Percentiles rank a stretch among this genome's conserved stretches.
phyloP scores from a whole-genome alignment of 306 rosid genomes.

The Crotalaria pallida region DNA sequence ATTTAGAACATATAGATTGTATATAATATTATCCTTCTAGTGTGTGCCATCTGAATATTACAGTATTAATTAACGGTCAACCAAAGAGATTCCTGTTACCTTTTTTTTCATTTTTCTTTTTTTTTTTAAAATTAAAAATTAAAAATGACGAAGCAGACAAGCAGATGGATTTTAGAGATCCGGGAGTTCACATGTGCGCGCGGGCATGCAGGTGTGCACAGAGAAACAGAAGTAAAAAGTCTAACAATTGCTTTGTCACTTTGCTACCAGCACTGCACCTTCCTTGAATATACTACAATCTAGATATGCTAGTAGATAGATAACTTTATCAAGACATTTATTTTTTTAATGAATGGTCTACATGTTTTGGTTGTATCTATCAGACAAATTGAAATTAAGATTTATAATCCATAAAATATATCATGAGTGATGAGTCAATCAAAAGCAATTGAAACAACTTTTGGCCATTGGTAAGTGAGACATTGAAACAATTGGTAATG shows the following conservation, averaged over 20 bases:
- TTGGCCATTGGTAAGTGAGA: neutral
- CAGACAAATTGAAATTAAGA: neutral
- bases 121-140: slow-evolving; percentile 1
- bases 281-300: slow-evolving; percentile 1
- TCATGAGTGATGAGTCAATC: neutral
- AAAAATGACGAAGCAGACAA: slow-evolving; percentile 53
- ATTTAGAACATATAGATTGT: neutral
- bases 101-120: slow-evolving; percentile 27
- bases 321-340: neutral
- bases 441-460: slow-evolving; percentile 17
- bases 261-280: slow-evolving; percentile 29
- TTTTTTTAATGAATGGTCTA: neutral
- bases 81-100: too few species aligned
- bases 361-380: neutral
- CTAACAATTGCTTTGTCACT: slow-evolving; percentile 44
- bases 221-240: slow-evolving; percentile 30
- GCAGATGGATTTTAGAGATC: slow-evolving; percentile 28
- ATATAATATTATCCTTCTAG: neutral
- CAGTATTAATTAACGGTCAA: slow-evolving; percentile 21
- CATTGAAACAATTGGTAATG: neutral
- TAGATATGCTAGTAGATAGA: too few species aligned
- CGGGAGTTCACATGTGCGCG: slow-evolving; percentile 47
- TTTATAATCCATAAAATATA: neutral
- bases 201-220: slow-evolving; percentile 42
- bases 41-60: neutral